Evolutionary conservation across 108 stramenopile genomes (phyloP).

Genomic region (Hondaea fermentalgiana): DNA sequence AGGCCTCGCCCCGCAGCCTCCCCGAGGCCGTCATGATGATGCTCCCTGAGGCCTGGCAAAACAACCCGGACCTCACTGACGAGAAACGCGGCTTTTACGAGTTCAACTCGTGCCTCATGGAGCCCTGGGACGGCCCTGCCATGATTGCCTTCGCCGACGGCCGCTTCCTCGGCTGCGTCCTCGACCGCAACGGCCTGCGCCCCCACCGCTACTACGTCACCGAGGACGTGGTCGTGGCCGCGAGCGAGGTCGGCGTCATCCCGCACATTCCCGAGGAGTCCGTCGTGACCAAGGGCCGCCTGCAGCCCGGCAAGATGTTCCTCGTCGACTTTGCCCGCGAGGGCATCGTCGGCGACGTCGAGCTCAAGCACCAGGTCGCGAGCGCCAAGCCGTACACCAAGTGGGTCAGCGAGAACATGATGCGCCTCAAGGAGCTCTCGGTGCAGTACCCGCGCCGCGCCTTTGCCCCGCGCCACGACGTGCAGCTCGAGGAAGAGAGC

Average conservation of each 20-base stretch:
- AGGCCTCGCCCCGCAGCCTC: constrained; percentile 68
- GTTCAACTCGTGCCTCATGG: constrained; percentile 94
- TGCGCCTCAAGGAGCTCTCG: neutral
- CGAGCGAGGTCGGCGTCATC: constrained; percentile 85
- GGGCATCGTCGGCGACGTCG: constrained; percentile 82
- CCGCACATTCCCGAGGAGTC: constrained; percentile 62
- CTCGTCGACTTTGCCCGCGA: constrained; percentile 86
- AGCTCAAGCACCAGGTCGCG: constrained; percentile 89
- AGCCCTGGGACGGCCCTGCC: constrained; percentile 98
- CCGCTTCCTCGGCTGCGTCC: constrained; percentile 77
- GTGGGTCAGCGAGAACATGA: constrained; percentile 48
- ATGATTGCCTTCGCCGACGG: constrained; percentile 97
- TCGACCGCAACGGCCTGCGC: constrained; percentile 88
- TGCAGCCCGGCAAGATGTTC: constrained; percentile 97
- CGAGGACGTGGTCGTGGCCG: constrained; percentile 80
- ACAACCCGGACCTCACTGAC: constrained; percentile 66
- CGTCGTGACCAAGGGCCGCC: constrained; percentile 80
- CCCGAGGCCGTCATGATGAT: constrained; percentile 91
- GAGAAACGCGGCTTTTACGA: constrained; percentile 91
- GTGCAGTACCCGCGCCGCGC: constrained; percentile 1
- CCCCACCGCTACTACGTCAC: constrained; percentile 91
- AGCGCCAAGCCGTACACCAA: constrained; percentile 68
- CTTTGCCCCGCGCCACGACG: constrained; percentile 14
- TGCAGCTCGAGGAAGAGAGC: constrained; percentile 42
- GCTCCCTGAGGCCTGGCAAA: constrained; percentile 94